Evolutionary conservation across 306 rosid species (phyloP).

Genomic region (Ochetophila trinervis): DNA sequence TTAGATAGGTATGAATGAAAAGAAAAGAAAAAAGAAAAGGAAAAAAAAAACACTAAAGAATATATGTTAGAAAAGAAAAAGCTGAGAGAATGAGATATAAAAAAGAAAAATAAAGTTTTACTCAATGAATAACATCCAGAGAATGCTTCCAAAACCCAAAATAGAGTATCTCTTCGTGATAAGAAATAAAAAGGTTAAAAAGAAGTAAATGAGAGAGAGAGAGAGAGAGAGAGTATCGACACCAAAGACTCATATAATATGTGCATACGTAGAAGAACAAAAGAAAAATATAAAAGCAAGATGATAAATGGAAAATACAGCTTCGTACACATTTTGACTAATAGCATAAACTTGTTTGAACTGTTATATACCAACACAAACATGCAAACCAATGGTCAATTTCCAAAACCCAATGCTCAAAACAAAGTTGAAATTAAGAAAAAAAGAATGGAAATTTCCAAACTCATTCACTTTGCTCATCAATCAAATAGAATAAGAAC

Average conservation of each 20-base stretch:
- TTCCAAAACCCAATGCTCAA: no score
- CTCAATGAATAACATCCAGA: conserved; percentile 23
- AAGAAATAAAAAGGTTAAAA: conserved; percentile 27
- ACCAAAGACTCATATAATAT: conserved; percentile 15
- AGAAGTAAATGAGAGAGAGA: conserved; percentile 24
- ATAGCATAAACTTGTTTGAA: neutral
- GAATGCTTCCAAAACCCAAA: conserved; percentile 19
- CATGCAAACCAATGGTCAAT: conserved; percentile 4
- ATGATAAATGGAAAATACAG: conserved; percentile 40
- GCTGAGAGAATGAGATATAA: neutral
- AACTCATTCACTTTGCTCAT: no score
- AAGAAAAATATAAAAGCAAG: neutral
- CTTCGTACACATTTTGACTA: conserved; percentile 23
- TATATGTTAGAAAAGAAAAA: conserved; percentile 7
- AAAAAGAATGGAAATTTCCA: no score
- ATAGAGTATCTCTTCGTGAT: conserved; percentile 18
- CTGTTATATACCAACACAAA: conserved; percentile 27
- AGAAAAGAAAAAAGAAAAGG: no score
- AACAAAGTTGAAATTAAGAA: no score
- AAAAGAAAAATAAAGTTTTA: neutral
- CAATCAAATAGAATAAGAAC: no score
- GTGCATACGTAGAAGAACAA: conserved; percentile 5
- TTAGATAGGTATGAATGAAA: neutral
- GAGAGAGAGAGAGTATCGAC: neutral
- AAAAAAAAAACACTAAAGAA: neutral